Conservation (phyloP, 2,329 filamentous ascomycete species). For the Cercospora sesami region DNA sequence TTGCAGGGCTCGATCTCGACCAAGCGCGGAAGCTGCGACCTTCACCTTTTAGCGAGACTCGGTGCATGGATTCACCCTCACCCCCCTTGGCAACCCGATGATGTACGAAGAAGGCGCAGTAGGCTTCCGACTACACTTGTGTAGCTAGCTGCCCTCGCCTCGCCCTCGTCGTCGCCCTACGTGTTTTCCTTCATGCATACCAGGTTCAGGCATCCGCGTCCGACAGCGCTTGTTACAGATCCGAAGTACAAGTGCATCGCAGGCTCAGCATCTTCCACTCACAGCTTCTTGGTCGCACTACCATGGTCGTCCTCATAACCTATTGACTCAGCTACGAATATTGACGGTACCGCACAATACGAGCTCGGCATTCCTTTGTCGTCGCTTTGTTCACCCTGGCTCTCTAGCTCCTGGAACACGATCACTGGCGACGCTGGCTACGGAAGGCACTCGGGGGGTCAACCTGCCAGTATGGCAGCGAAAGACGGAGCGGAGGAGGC, state of each 20-base stretch:
- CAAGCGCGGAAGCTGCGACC: background rate
- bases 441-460: background rate
- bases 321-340: background rate
- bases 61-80: background rate
- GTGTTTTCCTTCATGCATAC: background rate
- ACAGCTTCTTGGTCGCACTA: conserved; percentile 1
- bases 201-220: background rate
- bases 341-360: background rate
- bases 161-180: background rate
- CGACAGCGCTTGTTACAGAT: conserved; percentile 5
- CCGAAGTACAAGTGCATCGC: conserved; percentile 1
- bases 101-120: conserved; percentile 8
- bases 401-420: background rate
- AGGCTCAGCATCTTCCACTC: background rate
- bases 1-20: conserved; percentile 6
- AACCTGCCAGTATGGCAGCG: conserved; percentile 15
- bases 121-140: conserved; percentile 1
- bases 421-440: conserved; percentile 2
- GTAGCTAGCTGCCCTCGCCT: background rate
- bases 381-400: background rate
- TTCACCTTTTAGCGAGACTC: background rate
- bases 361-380: background rate
- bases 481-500: conserved; percentile 21
- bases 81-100: conserved; percentile 7
- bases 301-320: conserved; percentile 2